Base-by-base conservation (phyloP, 306 rosid species). In the Gastrolobium villosum region DNA sequence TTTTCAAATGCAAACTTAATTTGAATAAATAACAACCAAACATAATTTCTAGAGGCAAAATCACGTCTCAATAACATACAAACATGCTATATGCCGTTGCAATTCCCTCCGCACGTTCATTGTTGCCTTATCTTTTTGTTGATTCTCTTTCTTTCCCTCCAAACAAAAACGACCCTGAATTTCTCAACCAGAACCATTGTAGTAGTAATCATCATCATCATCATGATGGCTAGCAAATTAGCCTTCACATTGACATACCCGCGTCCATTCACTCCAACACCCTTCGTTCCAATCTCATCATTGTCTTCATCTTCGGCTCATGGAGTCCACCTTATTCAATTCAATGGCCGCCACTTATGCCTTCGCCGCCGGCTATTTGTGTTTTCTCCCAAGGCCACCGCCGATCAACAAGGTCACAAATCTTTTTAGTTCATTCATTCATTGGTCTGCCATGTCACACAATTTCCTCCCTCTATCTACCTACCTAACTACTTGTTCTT, bases 341-440 rank as follows among this genome's bases (percentile, higher is more conserved):
- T 90, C 86, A 65, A 72, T 55, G 87, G 72, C 37, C 86, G 82
- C 30, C 86, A 76, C 7, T 63, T 84, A 0, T 75, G 83, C 65
- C 85, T 84, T 70, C 95, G 86, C 13, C 97, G 92, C 61, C 76
- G 79, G 4, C 41, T 88, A 39, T 67, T 88, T 7, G 3, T 84
- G 45, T 74, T 85, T 31, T 83, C 96, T 30, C 67, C 74, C 54
- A 89, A 78, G 76, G 99, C 99, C 65, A 72, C 98, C 3, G 82
- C 98, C 50, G 96, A 95, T 62, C 90, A 87, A 76, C 91, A 86
- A 90, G 97, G 97, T 93, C 32, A n/a, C 5, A 53, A 34, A 34
- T 49, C 45, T 14, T 10, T 46, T 75, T 49, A 2, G 37, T 26
- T 52, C 28, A n/a, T 43, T 20, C 39, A 15, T 61, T 62, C 2